phyloP scores from a whole-genome alignment of 805 yeast species.

The Pichia scutulata region DNA sequence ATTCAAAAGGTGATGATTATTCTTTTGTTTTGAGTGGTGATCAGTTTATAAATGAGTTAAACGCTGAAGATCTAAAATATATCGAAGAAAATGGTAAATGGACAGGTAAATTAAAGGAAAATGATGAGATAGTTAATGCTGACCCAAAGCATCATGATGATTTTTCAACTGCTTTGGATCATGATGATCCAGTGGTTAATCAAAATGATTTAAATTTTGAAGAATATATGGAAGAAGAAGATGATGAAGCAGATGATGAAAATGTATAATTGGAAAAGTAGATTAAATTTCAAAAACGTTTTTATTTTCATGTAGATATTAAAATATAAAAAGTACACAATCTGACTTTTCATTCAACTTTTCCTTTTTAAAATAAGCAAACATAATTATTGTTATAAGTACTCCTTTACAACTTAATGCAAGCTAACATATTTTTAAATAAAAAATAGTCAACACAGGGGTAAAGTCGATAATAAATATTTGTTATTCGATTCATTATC shows the following conservation, averaged over 20 bases:
- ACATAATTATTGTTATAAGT: too few species aligned
- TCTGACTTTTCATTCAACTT: too few species aligned
- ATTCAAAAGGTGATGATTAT: constrained; percentile 27
- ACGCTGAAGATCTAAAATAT: neutral
- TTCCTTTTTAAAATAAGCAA: too few species aligned
- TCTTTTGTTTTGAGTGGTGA: constrained; percentile 22
- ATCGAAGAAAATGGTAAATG: neutral
- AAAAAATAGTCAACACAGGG: too few species aligned
- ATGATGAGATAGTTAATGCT: neutral
- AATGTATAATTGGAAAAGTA: neutral
- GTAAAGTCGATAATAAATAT: too few species aligned
- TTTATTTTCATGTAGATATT: too few species aligned
- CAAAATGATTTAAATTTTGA: constrained; percentile 15
- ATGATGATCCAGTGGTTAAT: constrained; percentile 1
- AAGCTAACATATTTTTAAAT: too few species aligned
- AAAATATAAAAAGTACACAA: too few species aligned
- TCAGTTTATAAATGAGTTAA: constrained; percentile 15
- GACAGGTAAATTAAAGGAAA: neutral
- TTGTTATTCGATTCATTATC: too few species aligned
- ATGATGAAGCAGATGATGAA: neutral
- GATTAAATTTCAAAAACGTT: too few species aligned
- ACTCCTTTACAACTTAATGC: too few species aligned
- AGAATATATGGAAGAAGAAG: constrained; percentile 23
- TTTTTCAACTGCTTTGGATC: constrained; percentile 10
- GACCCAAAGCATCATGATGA: constrained; percentile 1